These are phyloP conservation scores for Mucor saturninus DNA, from an alignment of 371 early-diverging fungal species.

Conservation along the genomic window DNA sequence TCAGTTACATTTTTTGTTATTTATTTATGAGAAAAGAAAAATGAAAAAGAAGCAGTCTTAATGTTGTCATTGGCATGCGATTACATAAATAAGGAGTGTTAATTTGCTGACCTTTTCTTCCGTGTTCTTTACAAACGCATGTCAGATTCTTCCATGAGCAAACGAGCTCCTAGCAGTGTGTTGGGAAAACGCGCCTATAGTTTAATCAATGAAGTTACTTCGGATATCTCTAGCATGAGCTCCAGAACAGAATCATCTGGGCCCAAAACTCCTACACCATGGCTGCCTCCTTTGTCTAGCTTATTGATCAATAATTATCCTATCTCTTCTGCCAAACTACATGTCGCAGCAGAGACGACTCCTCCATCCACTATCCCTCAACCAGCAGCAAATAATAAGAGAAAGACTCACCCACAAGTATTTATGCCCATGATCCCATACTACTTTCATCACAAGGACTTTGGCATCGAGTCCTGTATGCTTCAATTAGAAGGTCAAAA, in stretches of 20 bases:
- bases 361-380: too few relatives aligned
- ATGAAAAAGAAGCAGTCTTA: background rate
- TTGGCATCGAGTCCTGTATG: constrained; percentile 34
- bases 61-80: background rate
- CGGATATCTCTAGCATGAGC: too few relatives aligned
- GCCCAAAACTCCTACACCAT: background rate
- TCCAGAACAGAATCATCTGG: background rate
- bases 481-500: constrained; percentile 15
- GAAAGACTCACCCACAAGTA: background rate
- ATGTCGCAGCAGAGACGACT: too few relatives aligned
- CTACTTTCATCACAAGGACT: constrained; percentile 28
- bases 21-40: background rate
- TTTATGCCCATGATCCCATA: constrained; percentile 26
- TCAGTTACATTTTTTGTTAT: background rate
- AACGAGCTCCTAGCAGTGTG: background rate
- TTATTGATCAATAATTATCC: background rate
- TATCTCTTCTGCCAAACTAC: background rate
- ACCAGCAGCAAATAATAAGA: too few relatives aligned
- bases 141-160: background rate
- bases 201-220: background rate
- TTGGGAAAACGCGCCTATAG: background rate
- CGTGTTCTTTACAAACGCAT: background rate
- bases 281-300: constrained; percentile 17
- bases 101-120: background rate
- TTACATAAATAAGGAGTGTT: too few relatives aligned